These are phyloP conservation scores for Trichocomaceae sp. DNA, from an alignment of 2,329 filamentous ascomycete species.

Conservation along the genomic window DNA sequence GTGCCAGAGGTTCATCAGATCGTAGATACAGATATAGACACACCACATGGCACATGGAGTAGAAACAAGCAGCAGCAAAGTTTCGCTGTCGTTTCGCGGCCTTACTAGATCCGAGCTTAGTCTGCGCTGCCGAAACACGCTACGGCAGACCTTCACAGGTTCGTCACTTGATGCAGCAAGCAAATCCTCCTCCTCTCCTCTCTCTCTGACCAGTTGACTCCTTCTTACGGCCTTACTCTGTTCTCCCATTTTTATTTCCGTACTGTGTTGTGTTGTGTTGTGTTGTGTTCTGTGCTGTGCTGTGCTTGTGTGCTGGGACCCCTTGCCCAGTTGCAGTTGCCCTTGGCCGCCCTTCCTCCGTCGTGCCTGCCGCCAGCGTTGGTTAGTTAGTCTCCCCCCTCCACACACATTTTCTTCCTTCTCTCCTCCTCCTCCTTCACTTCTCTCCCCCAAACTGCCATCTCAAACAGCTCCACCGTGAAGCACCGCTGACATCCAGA, in stretches of 20 bases:
- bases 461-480: background rate
- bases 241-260: background rate
- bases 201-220: background rate
- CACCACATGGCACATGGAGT: background rate
- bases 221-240: background rate
- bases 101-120: background rate
- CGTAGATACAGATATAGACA: too few relatives aligned
- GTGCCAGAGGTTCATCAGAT: too few relatives aligned
- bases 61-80: background rate
- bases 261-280: too few relatives aligned
- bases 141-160: conserved; percentile 2
- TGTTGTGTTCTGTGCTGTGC: too few relatives aligned
- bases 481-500: background rate
- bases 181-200: background rate
- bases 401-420: conserved; percentile 3
- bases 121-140: conserved; percentile 7
- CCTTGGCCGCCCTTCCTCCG: background rate
- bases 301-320: too few relatives aligned
- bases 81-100: background rate
- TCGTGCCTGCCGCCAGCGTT: background rate
- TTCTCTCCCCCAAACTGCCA: conserved; percentile 6
- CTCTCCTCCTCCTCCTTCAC: background rate
- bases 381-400: background rate
- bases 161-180: background rate
- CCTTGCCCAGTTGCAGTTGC: too few relatives aligned